phyloP scores from a whole-genome alignment of 2,329 filamentous ascomycete genomes.

The Tolypocladium amazonense region DNA sequence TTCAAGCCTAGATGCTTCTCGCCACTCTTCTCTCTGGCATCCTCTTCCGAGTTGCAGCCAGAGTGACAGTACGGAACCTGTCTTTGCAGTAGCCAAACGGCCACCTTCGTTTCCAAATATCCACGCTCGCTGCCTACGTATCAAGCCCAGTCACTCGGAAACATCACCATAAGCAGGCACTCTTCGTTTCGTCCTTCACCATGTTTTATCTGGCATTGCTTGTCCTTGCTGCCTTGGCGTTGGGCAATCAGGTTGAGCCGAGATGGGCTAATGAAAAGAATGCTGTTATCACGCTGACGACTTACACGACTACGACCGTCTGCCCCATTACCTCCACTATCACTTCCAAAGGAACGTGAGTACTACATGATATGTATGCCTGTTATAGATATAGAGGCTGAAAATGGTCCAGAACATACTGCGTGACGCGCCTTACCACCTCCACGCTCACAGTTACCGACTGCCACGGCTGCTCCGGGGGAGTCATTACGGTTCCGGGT shows the following conservation, averaged over 20 bases:
- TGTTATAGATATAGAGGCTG: constrained; percentile 1
- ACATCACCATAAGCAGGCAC: not conserved
- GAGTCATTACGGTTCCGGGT: constrained; percentile 25
- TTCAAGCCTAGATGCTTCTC: not conserved
- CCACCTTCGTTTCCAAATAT: not conserved
- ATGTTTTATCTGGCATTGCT: constrained; percentile 1
- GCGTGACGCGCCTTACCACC: constrained; percentile 29
- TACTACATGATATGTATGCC: not conserved
- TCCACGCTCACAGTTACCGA: constrained; percentile 32
- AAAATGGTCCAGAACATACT: constrained; percentile 25
- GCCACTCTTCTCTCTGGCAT: not conserved
- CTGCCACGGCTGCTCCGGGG: constrained; percentile 24
- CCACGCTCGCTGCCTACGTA: not conserved
- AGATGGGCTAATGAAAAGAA: not conserved
- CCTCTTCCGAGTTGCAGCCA: not conserved
- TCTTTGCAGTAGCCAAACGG: not conserved
- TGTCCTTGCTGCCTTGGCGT: constrained; percentile 5
- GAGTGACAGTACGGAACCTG: not conserved
- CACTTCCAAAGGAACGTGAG: constrained; percentile 28
- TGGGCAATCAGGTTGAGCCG: constrained; percentile 1
- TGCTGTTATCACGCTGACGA: constrained; percentile 13
- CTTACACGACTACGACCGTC: constrained; percentile 31
- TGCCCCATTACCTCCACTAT: constrained; percentile 35
- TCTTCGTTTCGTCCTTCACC: constrained; percentile 1
- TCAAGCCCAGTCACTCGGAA: not conserved